These are phyloP conservation scores for Diplotaxis tenuifolia DNA, from an alignment of 345 rosid genomes.

Conservation along the genomic window DNA sequence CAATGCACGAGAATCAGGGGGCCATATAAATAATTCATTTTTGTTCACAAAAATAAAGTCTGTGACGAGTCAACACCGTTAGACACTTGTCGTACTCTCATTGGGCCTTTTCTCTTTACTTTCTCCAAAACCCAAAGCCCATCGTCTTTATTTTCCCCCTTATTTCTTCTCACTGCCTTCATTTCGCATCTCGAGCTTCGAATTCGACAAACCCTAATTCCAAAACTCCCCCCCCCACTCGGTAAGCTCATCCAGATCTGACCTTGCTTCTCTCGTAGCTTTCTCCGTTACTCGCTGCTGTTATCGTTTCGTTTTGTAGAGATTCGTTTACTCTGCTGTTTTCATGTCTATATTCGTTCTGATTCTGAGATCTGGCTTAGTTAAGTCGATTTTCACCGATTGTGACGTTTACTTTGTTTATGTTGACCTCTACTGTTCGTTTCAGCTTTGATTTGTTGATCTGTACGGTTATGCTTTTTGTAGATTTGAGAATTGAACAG, in stretches of 20 bases:
- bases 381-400: neutral
- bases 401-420: neutral
- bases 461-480: neutral
- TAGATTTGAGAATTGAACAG: neutral
- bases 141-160: neutral
- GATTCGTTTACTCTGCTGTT: neutral
- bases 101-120: constrained; percentile 16
- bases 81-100: constrained; percentile 11
- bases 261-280: constrained; percentile 23
- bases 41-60: neutral
- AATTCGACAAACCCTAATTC: constrained; percentile 25
- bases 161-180: constrained; percentile 15
- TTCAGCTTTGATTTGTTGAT: neutral
- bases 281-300: neutral
- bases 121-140: constrained; percentile 20
- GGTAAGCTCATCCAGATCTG: constrained; percentile 30
- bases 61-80: constrained; percentile 27
- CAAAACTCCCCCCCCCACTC: neutral
- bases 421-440: neutral
- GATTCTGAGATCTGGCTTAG: constrained; percentile 17
- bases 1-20: neutral
- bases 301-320: neutral
- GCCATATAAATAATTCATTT: neutral
- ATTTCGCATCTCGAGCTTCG: constrained; percentile 4
- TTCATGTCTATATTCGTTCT: neutral